These are phyloP conservation scores for Mucor ambiguus DNA, from an alignment of 371 early-diverging fungal species.

Conservation along the genomic window DNA sequence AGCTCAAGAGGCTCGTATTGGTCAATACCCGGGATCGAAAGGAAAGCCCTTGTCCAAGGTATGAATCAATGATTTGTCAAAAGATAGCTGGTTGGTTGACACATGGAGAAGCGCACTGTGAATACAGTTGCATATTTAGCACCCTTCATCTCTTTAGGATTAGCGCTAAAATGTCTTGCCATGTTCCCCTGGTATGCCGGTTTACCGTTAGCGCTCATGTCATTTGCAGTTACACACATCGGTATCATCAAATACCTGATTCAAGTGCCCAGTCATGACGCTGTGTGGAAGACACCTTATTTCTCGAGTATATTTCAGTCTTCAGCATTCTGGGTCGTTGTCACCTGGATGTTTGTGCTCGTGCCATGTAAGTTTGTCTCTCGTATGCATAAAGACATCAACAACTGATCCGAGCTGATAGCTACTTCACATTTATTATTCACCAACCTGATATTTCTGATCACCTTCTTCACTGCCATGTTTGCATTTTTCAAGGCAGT, in stretches of 20 bases:
- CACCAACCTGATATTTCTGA: slow-evolving; percentile 64
- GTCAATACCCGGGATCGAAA: slow-evolving; percentile 36
- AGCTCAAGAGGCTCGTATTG: slow-evolving; percentile 26
- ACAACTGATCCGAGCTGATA: slow-evolving; percentile 33
- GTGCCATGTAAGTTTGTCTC: slow-evolving; percentile 30
- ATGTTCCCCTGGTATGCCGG: slow-evolving; percentile 81
- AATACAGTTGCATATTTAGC: slow-evolving; percentile 68
- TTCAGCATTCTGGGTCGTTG: slow-evolving; percentile 69
- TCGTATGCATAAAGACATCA: neutral
- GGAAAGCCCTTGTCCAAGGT: slow-evolving; percentile 46
- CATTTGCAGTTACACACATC: slow-evolving; percentile 62
- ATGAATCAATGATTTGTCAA: slow-evolving; percentile 8
- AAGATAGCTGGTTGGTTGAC: neutral
- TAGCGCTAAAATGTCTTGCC: slow-evolving; percentile 60
- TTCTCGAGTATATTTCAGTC: slow-evolving; percentile 86
- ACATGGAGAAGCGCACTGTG: slow-evolving; percentile 45
- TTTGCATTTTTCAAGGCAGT: slow-evolving; percentile 78
- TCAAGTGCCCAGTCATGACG: slow-evolving; percentile 51
- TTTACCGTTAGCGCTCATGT: slow-evolving; percentile 59
- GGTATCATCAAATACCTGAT: slow-evolving; percentile 65
- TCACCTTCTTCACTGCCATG: slow-evolving; percentile 58
- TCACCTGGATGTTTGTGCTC: slow-evolving; percentile 60
- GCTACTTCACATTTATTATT: slow-evolving; percentile 67
- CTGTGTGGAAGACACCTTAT: slow-evolving; percentile 79
- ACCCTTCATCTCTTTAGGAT: slow-evolving; percentile 69